phyloP scores from a whole-genome alignment of 257 asterid species.

The Solanum stenotomum region DNA sequence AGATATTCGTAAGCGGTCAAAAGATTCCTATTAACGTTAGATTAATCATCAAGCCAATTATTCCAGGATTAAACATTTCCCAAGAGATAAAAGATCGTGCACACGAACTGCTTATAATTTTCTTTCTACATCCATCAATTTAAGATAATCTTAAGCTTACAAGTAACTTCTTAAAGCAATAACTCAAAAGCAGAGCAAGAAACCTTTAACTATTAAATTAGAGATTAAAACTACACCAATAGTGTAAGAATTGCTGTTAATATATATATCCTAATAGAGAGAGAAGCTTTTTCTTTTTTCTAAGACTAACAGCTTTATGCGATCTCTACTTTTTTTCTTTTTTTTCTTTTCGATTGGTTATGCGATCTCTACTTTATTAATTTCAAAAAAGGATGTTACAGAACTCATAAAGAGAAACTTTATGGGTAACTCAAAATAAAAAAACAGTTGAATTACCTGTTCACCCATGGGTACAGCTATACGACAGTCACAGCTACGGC shows the following conservation, averaged over 20 bases:
- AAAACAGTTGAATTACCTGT: conserved; percentile 37
- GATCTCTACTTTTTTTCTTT: neutral
- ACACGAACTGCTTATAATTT: neutral
- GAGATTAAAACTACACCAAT: neutral
- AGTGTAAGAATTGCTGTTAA: neutral
- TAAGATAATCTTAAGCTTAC: neutral
- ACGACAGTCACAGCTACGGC: conserved; percentile 69
- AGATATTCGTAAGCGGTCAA: neutral
- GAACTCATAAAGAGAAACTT: neutral
- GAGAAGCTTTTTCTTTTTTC: neutral
- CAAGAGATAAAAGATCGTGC: neutral
- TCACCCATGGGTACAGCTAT: conserved; percentile 92
- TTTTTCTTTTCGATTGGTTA: neutral
- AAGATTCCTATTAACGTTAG: neutral
- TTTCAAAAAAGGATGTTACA: neutral
- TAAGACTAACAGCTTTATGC: neutral
- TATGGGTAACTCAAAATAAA: neutral
- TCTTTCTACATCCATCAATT: neutral
- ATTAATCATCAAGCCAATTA: neutral
- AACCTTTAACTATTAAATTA: neutral
- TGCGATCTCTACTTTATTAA: neutral
- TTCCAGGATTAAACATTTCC: neutral
- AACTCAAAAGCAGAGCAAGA: neutral
- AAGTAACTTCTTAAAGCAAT: neutral
- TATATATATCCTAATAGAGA: neutral